Evolutionary conservation across 495 filamentous ascomycete genomes (phyloP).

Genomic region (Trypethelium eluteriae): DNA sequence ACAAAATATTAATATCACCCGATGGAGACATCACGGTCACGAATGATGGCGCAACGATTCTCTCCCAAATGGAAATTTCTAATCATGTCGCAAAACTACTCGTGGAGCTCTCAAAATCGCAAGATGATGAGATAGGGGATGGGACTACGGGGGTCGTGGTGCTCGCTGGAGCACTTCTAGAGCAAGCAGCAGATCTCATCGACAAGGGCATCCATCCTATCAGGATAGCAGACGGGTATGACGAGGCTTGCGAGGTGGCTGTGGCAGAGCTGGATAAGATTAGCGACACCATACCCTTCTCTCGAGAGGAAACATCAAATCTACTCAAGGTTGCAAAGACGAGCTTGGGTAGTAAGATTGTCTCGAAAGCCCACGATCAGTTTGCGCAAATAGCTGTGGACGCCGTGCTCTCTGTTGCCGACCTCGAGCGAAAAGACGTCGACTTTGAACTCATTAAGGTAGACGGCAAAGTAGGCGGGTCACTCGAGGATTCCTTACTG

Average conservation of each 20-base stretch:
- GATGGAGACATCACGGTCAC: slow-evolving; percentile 99
- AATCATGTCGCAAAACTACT: slow-evolving; percentile 97
- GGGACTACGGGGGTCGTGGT: slow-evolving; percentile 98
- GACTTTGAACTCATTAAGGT: slow-evolving; percentile 99
- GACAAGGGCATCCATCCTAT: slow-evolving; percentile 99
- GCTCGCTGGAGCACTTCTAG: slow-evolving; percentile 84
- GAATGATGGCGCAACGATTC: slow-evolving; percentile 96
- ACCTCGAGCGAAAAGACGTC: slow-evolving; percentile 92
- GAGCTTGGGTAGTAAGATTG: slow-evolving; percentile 96
- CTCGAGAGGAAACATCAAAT: slow-evolving; percentile 66
- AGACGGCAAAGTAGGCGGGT: slow-evolving; percentile 92
- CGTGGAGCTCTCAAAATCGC: slow-evolving; percentile 96
- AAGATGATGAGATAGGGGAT: slow-evolving; percentile 98
- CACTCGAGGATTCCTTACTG: slow-evolving; percentile 88
- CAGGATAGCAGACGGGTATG: slow-evolving; percentile 94
- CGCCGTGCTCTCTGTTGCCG: slow-evolving; percentile 91
- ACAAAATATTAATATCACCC: slow-evolving; percentile 98
- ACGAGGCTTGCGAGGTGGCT: slow-evolving; percentile 93
- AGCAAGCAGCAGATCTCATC: slow-evolving; percentile 96
- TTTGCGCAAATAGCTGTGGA: slow-evolving; percentile 97
- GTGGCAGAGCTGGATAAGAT: slow-evolving; percentile 86
- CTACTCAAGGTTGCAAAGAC: slow-evolving; percentile 91
- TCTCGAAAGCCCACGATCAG: slow-evolving; percentile 96
- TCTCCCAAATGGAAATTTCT: slow-evolving; percentile 97
- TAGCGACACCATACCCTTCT: slow-evolving; percentile 83